Conservation (phyloP, 176 grass and related monocot species). For the Phoenix dactylifera region DNA sequence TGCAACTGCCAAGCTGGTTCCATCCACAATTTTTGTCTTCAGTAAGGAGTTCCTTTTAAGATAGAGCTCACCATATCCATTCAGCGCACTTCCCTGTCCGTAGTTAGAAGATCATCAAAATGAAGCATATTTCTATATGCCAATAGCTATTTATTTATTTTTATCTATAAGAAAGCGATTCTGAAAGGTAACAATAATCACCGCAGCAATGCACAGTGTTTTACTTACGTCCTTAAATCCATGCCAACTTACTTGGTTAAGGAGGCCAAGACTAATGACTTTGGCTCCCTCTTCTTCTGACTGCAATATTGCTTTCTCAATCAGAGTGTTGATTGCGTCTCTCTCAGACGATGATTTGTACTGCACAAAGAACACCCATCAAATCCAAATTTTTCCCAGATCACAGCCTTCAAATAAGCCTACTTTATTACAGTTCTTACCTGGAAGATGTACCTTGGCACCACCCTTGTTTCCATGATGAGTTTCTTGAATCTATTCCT, state of each 20-base stretch:
- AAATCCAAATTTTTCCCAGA: neutral
- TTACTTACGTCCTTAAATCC: neutral
- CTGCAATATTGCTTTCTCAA: slow-evolving; percentile 39
- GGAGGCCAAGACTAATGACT: slow-evolving; percentile 46
- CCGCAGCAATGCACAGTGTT: no score
- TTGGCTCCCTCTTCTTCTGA: slow-evolving; percentile 46
- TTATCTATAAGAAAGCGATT: no score
- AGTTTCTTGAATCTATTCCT: slow-evolving; percentile 34
- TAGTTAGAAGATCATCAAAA: neutral
- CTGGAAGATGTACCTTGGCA: slow-evolving; percentile 45
- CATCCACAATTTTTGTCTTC: slow-evolving; percentile 46
- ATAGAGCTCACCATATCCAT: slow-evolving; percentile 43
- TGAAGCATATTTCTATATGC: no score
- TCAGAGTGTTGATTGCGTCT: slow-evolving; percentile 17
- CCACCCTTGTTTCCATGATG: slow-evolving; percentile 39
- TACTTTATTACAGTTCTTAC: neutral
- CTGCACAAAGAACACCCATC: slow-evolving; percentile 11
- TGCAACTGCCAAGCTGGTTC: slow-evolving; percentile 40
- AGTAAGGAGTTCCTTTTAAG: slow-evolving; percentile 32
- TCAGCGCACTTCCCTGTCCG: slow-evolving; percentile 33
- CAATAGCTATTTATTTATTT: no score
- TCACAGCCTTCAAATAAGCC: neutral
- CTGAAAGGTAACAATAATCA: no score
- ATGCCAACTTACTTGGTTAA: slow-evolving; percentile 46
- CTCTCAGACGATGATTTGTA: slow-evolving; percentile 22